Conservation (phyloP, 306 rosid species). For the Cucumis cinereus region DNA sequence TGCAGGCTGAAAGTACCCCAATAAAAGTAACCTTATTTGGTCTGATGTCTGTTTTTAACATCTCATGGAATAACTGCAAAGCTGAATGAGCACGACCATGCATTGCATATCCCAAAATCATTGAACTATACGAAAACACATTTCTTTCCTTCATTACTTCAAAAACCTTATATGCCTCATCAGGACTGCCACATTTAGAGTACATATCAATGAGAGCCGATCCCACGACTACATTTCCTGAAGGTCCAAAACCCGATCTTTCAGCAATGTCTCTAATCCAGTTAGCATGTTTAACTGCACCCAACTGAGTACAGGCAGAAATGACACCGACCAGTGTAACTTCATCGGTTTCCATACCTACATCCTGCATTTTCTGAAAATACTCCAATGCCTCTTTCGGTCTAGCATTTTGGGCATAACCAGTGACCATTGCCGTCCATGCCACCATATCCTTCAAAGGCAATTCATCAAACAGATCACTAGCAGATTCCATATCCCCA, state of each 20-base stretch:
- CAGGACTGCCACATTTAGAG: conserved; percentile 63
- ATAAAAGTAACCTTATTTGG: conserved; percentile 68
- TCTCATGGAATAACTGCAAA: conserved; percentile 52
- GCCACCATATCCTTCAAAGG: conserved; percentile 63
- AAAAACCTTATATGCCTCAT: conserved; percentile 49
- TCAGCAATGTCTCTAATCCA: conserved; percentile 58
- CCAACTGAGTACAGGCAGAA: conserved; percentile 77
- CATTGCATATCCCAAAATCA: conserved; percentile 69
- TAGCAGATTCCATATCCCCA: conserved; percentile 52
- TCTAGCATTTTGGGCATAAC: conserved; percentile 65
- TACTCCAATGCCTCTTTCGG: conserved; percentile 48
- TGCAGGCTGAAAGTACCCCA: conserved; percentile 64
- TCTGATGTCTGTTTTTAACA: conserved; percentile 47
- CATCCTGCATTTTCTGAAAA: conserved; percentile 32
- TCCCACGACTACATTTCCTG: conserved; percentile 58
- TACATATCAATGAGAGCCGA: conserved; percentile 77
- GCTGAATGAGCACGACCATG: conserved; percentile 55
- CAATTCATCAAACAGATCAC: conserved; percentile 44
- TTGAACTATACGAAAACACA: conserved; percentile 63
- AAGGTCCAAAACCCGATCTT: conserved; percentile 31
- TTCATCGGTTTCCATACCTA: conserved; percentile 41
- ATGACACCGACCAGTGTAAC: conserved; percentile 53
- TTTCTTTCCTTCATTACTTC: conserved; percentile 48
- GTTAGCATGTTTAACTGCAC: conserved; percentile 32
- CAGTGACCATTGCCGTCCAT: conserved; percentile 78